These are phyloP conservation scores for Pleurostoma richardsiae DNA, from an alignment of 2,329 filamentous ascomycete genomes.

Conservation along the genomic window DNA sequence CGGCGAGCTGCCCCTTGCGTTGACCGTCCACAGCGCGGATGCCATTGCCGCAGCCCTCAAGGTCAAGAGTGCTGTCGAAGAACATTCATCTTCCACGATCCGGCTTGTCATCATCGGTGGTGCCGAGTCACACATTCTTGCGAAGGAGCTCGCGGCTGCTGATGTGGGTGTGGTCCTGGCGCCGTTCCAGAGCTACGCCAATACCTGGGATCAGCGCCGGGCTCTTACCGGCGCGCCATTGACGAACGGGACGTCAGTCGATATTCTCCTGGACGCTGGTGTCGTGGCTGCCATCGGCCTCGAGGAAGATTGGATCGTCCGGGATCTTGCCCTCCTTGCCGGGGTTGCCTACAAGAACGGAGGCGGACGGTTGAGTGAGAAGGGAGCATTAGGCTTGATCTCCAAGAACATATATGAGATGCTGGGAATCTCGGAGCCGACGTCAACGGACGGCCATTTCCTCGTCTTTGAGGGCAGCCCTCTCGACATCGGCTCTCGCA, in stretches of 20 bases:
- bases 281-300: conserved; percentile 54
- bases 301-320: conserved; percentile 56
- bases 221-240: conserved; percentile 60
- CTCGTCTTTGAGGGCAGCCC: conserved; percentile 60
- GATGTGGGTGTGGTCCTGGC: conserved; percentile 55
- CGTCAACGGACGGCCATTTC: conserved; percentile 39
- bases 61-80: conserved; percentile 53
- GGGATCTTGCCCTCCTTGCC: conserved; percentile 55
- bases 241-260: conserved; percentile 58
- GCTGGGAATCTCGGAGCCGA: conserved; percentile 38
- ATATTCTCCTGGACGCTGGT: conserved; percentile 52
- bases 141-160: conserved; percentile 50
- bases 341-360: conserved; percentile 56
- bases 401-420: conserved; percentile 53
- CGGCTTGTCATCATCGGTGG: conserved; percentile 56
- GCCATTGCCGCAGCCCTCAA: conserved; percentile 54
- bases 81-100: conserved; percentile 28
- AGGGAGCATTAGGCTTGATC: conserved; percentile 51
- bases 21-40: conserved; percentile 60
- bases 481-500: conserved; percentile 50
- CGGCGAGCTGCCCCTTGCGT: conserved; percentile 48
- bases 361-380: conserved; percentile 46
- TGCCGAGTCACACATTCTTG: conserved; percentile 58
- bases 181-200: conserved; percentile 50
- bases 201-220: conserved; percentile 56